Evolutionary conservation across 179 eudicot genomes (phyloP), one percentile per base, ranked within the genome.

Genomic region (Heliamphora pulchella): DNA sequence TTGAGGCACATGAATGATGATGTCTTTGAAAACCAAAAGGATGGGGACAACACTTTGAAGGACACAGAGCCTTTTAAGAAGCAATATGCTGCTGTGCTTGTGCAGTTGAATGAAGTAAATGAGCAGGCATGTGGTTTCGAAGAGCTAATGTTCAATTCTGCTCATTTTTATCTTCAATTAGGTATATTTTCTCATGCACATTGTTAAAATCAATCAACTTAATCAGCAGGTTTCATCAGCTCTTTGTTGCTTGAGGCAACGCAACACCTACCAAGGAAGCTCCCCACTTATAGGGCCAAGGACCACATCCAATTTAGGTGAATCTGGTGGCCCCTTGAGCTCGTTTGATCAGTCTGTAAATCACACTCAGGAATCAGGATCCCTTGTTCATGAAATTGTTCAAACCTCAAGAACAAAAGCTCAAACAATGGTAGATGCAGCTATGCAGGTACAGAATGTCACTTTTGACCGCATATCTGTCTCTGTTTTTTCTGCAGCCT

Each of bases 51-150:
- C 79, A 83, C 90, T 74, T 87, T 92, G 75, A 89, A 88, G 86
- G 88, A 87, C 76, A 85, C 92, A 31, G 99, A 91, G 71, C 82
- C 91, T 53, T 96, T 96, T 79, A 94, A 91, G 87, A 92, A 96
- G 87, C 94, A 96, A 83, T 94, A 92, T 87, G 98, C 99, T 66
- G 97, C 97, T 55, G 90, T 94, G 72, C 87, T 96, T 63, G 89
- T 91, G 80, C 97, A 96, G 85, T 74, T 96, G 68, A 88, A 90
- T 81, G 94, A 90, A 82, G 91, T 87, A 69, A 91, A 90, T 87
- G 94, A 94, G 74, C 97, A 92, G 97, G 99, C 80, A 86, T 78
- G 84, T 77, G 44, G 43, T 65, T 80, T 58, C 55, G 62, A 66
- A 71, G 22, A 77, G 31, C 13, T 57, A 66, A 8, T 61, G 14